Percentiles rank a stretch among this genome's conserved stretches.
These are phyloP conservation scores for Begonia fuchsioides DNA, from an alignment of 306 rosid species.

Conservation along the genomic window DNA sequence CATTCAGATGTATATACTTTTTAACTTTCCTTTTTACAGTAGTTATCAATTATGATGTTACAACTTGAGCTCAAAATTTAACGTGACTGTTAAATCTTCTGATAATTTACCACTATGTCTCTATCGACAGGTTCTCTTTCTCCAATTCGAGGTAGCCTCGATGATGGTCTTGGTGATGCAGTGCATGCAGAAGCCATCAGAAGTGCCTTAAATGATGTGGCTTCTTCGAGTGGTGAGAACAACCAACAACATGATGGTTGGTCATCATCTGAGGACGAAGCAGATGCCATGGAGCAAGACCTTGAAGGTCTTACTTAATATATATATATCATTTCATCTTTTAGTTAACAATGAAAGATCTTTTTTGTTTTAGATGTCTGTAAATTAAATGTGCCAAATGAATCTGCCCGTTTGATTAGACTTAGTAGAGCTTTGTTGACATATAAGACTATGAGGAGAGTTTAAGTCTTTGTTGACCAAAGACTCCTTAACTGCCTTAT, in stretches of 20 bases:
- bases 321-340: not conserved
- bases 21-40: too few species aligned
- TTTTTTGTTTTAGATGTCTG: too few species aligned
- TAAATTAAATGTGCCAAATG: too few species aligned
- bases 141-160: slow-evolving; percentile 52
- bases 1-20: not conserved
- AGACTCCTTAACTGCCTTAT: too few species aligned
- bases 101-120: not conserved
- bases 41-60: too few species aligned
- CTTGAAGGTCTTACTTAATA: slow-evolving; percentile 42
- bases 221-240: slow-evolving; percentile 52
- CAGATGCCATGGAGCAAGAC: slow-evolving; percentile 68
- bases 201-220: slow-evolving; percentile 63
- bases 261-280: slow-evolving; percentile 90
- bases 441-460: too few species aligned
- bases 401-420: too few species aligned
- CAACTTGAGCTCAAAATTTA: too few species aligned
- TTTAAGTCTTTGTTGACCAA: too few species aligned
- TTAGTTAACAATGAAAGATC: not conserved
- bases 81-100: too few species aligned
- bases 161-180: slow-evolving; percentile 37
- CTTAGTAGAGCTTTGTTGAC: too few species aligned
- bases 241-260: slow-evolving; percentile 44
- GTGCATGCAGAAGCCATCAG: slow-evolving; percentile 67
- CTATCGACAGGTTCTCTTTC: slow-evolving; percentile 53